phyloP scores from a whole-genome alignment of 2,329 filamentous ascomycete species.

The Penicillium occitanis region DNA sequence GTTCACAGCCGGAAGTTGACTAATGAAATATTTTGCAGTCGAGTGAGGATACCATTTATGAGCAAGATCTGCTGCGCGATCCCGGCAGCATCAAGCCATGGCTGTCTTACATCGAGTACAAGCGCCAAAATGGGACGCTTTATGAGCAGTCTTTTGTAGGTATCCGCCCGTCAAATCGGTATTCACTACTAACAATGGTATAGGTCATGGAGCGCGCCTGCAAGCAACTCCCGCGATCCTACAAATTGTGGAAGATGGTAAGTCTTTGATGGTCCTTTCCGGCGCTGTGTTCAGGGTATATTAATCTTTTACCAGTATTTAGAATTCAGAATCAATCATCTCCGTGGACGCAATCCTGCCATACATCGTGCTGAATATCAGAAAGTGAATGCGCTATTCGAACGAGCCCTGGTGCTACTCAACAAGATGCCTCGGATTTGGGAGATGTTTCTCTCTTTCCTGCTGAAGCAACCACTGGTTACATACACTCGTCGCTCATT shows the following conservation, averaged over 20 bases:
- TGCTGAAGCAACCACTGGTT: slow-evolving; percentile 87
- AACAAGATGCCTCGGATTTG: slow-evolving; percentile 99
- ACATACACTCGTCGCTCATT: slow-evolving; percentile 84
- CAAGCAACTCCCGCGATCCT: slow-evolving; percentile 83
- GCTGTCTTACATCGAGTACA: slow-evolving; percentile 91
- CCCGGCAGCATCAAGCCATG: slow-evolving; percentile 86
- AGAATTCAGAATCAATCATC: slow-evolving; percentile 75
- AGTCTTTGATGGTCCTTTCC: slow-evolving; percentile 23
- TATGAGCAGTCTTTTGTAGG: slow-evolving; percentile 78
- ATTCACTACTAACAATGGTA: slow-evolving; percentile 7
- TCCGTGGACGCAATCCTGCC: slow-evolving; percentile 78
- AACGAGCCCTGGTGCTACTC: slow-evolving; percentile 84
- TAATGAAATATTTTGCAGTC: slow-evolving; percentile 54
- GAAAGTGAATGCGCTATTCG: slow-evolving; percentile 94
- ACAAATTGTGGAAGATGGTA: slow-evolving; percentile 97
- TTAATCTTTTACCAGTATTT: slow-evolving; percentile 64
- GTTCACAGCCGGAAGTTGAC: slow-evolving; percentile 29
- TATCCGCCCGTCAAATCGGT: slow-evolving; percentile 8
- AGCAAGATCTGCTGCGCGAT: slow-evolving; percentile 89
- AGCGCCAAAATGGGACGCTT: slow-evolving; percentile 77
- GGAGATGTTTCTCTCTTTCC: slow-evolving; percentile 93
- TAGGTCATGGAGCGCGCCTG: slow-evolving; percentile 85
- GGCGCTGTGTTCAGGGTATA: slow-evolving; percentile 14
- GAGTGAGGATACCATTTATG: slow-evolving; percentile 90
- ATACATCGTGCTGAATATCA: slow-evolving; percentile 76